Conservation (phyloP, 805 yeast genomes). For the Lipomyces sp. region DNA sequence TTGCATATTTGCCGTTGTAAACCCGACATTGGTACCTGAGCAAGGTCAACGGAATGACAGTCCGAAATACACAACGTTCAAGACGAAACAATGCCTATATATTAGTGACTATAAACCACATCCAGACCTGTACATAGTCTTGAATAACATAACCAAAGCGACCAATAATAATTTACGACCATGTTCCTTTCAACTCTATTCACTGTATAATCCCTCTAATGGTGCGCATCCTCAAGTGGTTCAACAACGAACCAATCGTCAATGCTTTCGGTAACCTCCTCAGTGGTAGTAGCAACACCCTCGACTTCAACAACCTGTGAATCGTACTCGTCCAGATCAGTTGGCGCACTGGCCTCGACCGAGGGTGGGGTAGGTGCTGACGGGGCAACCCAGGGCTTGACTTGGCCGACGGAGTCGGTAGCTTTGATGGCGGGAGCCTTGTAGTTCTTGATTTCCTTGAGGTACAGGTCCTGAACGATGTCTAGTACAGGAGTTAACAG, state of each 20-base stretch:
- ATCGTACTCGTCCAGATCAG: slow-evolving; percentile 71
- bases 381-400: slow-evolving; percentile 84
- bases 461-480: slow-evolving; percentile 81
- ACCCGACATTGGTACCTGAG: background rate
- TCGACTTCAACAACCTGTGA: slow-evolving; percentile 68
- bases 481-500: slow-evolving; percentile 45
- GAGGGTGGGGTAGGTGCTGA: slow-evolving; percentile 73
- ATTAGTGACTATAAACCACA: background rate
- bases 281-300: slow-evolving; percentile 56
- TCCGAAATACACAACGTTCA: background rate
- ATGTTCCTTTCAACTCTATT: background rate
- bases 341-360: slow-evolving; percentile 63
- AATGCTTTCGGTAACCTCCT: slow-evolving; percentile 40
- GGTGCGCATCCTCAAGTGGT: slow-evolving; percentile 46
- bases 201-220: slow-evolving; percentile 35
- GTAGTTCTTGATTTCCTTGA: slow-evolving; percentile 84
- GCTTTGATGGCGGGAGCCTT: slow-evolving; percentile 79
- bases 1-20: background rate
- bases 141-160: background rate
- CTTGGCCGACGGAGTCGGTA: slow-evolving; percentile 75
- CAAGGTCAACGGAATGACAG: no score
- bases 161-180: background rate
- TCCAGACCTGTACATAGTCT: background rate
- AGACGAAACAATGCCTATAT: background rate
- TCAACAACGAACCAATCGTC: slow-evolving; percentile 54